These are phyloP conservation scores for Aspergillus flavus DNA, from an alignment of 2,329 filamentous ascomycete genomes.

Conservation along the genomic window DNA sequence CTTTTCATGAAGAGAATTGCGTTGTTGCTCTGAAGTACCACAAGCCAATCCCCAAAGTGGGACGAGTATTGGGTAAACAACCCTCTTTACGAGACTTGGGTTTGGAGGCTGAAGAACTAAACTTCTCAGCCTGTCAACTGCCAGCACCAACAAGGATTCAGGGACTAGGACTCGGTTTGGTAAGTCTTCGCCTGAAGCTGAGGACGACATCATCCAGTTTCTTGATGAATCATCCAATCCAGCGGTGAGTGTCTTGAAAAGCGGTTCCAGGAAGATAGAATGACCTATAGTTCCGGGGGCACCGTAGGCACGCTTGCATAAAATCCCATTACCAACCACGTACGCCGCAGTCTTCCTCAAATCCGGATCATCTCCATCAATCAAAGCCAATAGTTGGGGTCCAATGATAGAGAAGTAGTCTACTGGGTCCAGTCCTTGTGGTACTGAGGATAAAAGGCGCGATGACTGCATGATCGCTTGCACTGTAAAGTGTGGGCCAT, in stretches of 20 bases:
- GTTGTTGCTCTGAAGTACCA: conserved; percentile 36
- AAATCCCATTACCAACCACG: conserved; percentile 46
- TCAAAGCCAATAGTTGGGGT: conserved; percentile 42
- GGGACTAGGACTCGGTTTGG: conserved; percentile 26
- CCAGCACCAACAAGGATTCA: conserved; percentile 30
- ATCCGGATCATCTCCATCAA: conserved; percentile 45
- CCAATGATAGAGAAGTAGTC: conserved; percentile 43
- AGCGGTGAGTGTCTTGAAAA: conserved; percentile 41
- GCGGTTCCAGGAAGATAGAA: conserved; percentile 44
- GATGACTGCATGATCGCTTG: conserved; percentile 50
- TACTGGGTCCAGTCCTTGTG: conserved; percentile 37
- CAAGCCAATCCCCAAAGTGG: conserved; percentile 47
- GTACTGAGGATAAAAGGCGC: conserved; percentile 45
- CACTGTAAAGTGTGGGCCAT: conserved; percentile 45
- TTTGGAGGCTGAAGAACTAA: conserved; percentile 47
- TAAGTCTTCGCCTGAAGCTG: not conserved
- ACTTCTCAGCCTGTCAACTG: conserved; percentile 38
- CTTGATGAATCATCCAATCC: conserved; percentile 28
- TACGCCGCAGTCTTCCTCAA: conserved; percentile 46
- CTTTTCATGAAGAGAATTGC: conserved; percentile 30
- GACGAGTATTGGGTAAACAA: conserved; percentile 43
- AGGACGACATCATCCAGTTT: conserved; percentile 29
- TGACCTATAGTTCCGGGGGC: conserved; percentile 44
- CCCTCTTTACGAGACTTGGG: conserved; percentile 45
- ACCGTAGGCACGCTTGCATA: conserved; percentile 43